Percentiles rank a stretch among this genome's conserved stretches.
Conservation (phyloP, 371 early-diverging fungal genomes). For the Synchytrium microbalum region DNA sequence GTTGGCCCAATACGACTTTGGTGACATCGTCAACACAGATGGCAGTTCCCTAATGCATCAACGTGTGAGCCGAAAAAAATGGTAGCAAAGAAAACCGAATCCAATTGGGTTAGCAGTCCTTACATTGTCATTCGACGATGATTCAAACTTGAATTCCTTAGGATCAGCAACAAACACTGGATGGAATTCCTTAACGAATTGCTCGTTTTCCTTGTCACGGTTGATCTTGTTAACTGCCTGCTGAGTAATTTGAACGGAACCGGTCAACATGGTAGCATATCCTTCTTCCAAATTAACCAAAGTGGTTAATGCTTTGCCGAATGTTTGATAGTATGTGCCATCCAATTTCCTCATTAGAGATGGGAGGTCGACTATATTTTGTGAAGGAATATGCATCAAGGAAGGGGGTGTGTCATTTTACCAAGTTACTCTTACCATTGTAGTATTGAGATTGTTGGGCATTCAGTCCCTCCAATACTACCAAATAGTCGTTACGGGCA, state of each 20-base stretch:
- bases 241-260: slow-evolving; percentile 13
- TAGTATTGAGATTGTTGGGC: slow-evolving; percentile 24
- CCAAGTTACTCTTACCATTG: slow-evolving; percentile 17
- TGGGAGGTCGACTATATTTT: no score
- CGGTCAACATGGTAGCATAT: slow-evolving; percentile 8
- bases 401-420: no score
- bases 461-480: slow-evolving; percentile 28
- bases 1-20: slow-evolving; percentile 29
- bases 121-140: slow-evolving; percentile 21
- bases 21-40: slow-evolving; percentile 34
- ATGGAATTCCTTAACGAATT: slow-evolving; percentile 25
- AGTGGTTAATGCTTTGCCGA: slow-evolving; percentile 11
- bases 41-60: slow-evolving; percentile 7
- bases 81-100: not conserved
- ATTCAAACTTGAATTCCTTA: slow-evolving; percentile 23
- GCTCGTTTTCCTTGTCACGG: slow-evolving; percentile 16
- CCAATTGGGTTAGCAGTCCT: not conserved
- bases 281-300: slow-evolving; percentile 22
- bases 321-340: slow-evolving; percentile 19
- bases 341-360: slow-evolving; percentile 25
- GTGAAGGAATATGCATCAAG: no score
- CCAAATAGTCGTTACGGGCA: slow-evolving; percentile 33
- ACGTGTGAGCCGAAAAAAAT: not conserved
- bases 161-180: slow-evolving; percentile 23
- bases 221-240: slow-evolving; percentile 12